phyloP scores from a whole-genome alignment of 345 rosid genomes.

The Geranium rotundifolium region DNA sequence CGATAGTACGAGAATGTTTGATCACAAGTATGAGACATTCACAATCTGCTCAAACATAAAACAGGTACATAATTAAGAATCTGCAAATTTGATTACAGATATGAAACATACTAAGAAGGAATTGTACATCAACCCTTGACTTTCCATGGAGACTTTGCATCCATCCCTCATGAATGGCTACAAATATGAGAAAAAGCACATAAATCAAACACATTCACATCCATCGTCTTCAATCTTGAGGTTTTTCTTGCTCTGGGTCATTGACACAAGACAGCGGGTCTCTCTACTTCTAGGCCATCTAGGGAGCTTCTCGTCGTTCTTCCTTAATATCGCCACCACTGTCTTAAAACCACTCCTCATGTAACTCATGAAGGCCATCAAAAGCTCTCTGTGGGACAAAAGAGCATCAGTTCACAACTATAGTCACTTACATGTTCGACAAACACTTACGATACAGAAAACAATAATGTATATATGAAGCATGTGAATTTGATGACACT shows the following conservation, averaged over 20 bases:
- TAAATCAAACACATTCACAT: conserved; percentile 42
- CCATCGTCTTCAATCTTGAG: conserved; percentile 29
- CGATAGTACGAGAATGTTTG: too few species aligned
- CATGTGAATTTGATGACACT: too few species aligned
- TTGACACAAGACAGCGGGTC: conserved; percentile 38
- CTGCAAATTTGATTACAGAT: neutral
- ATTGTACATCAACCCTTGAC: too few species aligned
- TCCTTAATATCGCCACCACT: conserved; percentile 42
- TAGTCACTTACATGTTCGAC: neutral
- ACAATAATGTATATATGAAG: neutral
- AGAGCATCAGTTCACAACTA: neutral
- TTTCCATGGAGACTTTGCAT: too few species aligned
- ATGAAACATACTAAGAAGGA: neutral
- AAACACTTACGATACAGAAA: neutral
- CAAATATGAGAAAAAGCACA: too few species aligned
- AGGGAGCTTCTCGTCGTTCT: conserved; percentile 32
- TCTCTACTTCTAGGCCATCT: conserved; percentile 65
- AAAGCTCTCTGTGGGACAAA: conserved; percentile 44
- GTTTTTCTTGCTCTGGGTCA: conserved; percentile 43
- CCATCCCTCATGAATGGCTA: too few species aligned
- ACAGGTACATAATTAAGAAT: neutral
- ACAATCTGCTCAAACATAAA: neutral
- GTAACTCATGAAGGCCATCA: conserved; percentile 29
- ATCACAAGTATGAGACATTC: too few species aligned
- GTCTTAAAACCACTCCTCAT: conserved; percentile 46